Base-by-base conservation (phyloP, 495 filamentous ascomycete species). In the Cryomyces minteri region DNA sequence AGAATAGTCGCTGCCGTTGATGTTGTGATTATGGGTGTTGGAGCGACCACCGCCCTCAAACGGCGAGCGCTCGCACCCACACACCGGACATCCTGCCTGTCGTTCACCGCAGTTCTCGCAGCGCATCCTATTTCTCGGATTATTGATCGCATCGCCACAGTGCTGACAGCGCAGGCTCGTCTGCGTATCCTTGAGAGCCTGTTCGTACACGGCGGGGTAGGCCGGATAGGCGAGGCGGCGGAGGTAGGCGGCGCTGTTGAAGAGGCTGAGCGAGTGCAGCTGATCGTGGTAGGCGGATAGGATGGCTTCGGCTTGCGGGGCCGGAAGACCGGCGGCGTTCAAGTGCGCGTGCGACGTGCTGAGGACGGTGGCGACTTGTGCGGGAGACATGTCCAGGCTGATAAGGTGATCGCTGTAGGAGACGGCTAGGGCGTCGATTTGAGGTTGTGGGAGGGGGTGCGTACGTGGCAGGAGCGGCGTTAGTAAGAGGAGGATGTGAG, bases 211-310 rank as follows among this genome's bases (percentile, higher is more conserved):
- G 6, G 54, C 43, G 1, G 58, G 60, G 44, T 54, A 64, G 9
- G 45, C 46, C 8, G 63, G 63, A 39, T 61, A 66, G 32, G 49
- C 39, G 7, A 61, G 46, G 18, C 54, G 55, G 33, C 62, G 58
- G 8, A 66, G 40, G 0, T 45, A 46, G 4, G 60, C 54, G 0
- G 62, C 62, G 8, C 53, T 43, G 39, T 52, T 55, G 50, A 49
- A 53, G 6, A 62, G 51, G 4, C 44, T 32, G 10, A 57, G 52
- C 12, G 43, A 43, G 29, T 57, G 33, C 6, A 66, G 52, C 46
- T 66, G 62, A 25, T 53, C 51, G 45, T 64, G 62, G 51, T 66
- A 66, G 4, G 59, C 54, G n/a, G 48, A 40, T 5, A 66, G 51
- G 10, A 63, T 59, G 12, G 48, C 43, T 48, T 66, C 63, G 29